Base-by-base conservation (phyloP, 768 basidiomycete species). In the Collybia nuda region DNA sequence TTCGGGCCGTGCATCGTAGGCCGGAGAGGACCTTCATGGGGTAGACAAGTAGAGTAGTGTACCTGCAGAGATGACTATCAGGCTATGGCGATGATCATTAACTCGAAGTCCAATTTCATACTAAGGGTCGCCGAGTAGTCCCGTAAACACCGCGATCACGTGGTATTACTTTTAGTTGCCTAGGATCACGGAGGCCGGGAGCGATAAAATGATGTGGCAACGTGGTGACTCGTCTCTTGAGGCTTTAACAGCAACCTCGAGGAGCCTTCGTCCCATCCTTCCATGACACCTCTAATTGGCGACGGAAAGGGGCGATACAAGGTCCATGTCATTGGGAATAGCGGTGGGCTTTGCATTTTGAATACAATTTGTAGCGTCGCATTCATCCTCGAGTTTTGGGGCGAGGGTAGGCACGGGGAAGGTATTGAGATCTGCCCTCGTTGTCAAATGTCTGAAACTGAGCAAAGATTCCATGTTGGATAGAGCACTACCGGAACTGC, bases 401-500 rank as follows among this genome's bases (percentile, higher is more conserved):
- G 22, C 15, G 19, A n/a, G 4, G 29, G 28, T 23, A 41, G 39
- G 40, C 12, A 42, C 48, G 21, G 39, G 48, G 19, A 26, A 32
- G 36, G 36, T 18, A 14, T 14, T 41, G 12, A 43, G 14, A 28
- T 4, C 3, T 18, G 24, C 7, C 24, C 14, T 22, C 21, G 8
- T 26, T 43, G 41, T 43, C n/a, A 11, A 26, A 26, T 15, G 24
- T 24, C 9, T 18, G 18, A 8, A 18, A 15, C 29, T 47, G 39
- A 24, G 36, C 36, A 24, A 11, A 14, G 24, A 14, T 14, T 23
- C 12, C 19, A 17, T 12, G 12, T 11, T 32, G 32, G 36, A 56
- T 26, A 84, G 80, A 73, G 72, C 47, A 84, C 82, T 1, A 67
- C 81, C n/a, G 72, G 68, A 0, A 45, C 55, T 2, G 69, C 69